Percentiles rank a stretch among this genome's conserved stretches.
These are phyloP conservation scores for Inosperma sp. DNA, from an alignment of 768 basidiomycete species.

Conservation along the genomic window DNA sequence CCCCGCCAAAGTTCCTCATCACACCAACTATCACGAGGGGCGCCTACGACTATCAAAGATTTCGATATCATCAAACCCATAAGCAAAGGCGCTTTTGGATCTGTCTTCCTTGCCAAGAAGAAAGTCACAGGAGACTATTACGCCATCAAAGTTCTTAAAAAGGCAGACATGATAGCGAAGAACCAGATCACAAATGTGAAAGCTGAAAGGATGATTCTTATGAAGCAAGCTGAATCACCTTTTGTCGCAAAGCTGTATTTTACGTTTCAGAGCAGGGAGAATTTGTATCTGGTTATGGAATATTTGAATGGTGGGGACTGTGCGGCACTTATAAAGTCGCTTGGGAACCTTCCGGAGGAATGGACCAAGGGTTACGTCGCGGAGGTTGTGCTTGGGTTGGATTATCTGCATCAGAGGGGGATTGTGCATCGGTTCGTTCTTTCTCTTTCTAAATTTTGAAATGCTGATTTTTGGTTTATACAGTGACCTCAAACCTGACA, in stretches of 20 bases:
- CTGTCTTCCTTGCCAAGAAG: slow-evolving; percentile 98
- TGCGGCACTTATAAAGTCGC: slow-evolving; percentile 90
- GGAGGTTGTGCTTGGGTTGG: slow-evolving; percentile 90
- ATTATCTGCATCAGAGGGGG: slow-evolving; percentile 93
- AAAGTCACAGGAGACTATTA: slow-evolving; percentile 97
- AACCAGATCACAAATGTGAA: slow-evolving; percentile 99
- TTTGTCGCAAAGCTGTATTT: slow-evolving; percentile 98
- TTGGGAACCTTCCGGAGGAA: slow-evolving; percentile 92
- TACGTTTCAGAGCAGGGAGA: slow-evolving; percentile 99
- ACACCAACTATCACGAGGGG: slow-evolving; percentile 72
- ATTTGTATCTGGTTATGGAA: slow-evolving; percentile 98
- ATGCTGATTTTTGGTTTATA: slow-evolving; percentile 14
- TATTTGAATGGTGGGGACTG: slow-evolving; percentile 98
- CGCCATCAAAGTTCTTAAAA: slow-evolving; percentile 99
- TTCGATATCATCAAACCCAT: slow-evolving; percentile 99
- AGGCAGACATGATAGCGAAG: slow-evolving; percentile 99
- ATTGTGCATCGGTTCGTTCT: slow-evolving; percentile 88
- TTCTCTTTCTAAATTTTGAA: background rate
- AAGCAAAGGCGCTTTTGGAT: slow-evolving; percentile 97
- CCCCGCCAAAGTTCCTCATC: slow-evolving; percentile 81
- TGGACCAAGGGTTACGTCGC: slow-evolving; percentile 97
- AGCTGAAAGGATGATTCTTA: slow-evolving; percentile 98
- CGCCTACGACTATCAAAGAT: slow-evolving; percentile 93
- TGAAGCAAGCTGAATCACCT: slow-evolving; percentile 98
- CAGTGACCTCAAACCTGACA: slow-evolving; percentile 97